These are phyloP conservation scores for Ustilago shanxiensis DNA, from an alignment of 1,284 basidiomycete genomes.

Conservation along the genomic window DNA sequence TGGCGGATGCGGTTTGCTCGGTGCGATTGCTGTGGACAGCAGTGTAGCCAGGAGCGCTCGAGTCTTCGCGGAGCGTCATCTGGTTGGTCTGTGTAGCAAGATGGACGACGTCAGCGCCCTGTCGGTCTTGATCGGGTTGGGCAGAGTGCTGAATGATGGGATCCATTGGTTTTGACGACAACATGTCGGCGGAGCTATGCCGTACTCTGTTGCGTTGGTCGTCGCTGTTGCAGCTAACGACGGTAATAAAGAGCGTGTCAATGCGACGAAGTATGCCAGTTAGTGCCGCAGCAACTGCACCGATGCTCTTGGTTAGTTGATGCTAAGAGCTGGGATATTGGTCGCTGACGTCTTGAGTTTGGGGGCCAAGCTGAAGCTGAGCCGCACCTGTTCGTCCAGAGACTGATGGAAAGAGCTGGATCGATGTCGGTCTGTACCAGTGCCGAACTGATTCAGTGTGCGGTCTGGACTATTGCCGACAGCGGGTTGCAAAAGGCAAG, in stretches of 20 bases:
- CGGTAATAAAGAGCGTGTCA: background rate
- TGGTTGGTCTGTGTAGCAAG: constrained; percentile 41
- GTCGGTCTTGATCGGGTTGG: constrained; percentile 19
- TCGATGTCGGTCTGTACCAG: background rate
- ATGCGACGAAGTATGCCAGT: background rate
- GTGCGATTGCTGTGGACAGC: constrained; percentile 23
- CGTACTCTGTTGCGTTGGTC: background rate
- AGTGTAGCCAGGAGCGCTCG: constrained; percentile 50
- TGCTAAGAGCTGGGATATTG: background rate
- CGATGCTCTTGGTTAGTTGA: background rate
- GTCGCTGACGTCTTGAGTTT: background rate
- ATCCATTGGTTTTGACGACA: constrained; percentile 59
- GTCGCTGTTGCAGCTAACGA: constrained; percentile 11
- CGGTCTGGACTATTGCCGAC: background rate
- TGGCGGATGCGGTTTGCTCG: constrained; percentile 6
- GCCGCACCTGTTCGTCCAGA: background rate
- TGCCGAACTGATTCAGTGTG: background rate
- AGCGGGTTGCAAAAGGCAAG: background rate
- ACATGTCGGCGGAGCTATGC: constrained; percentile 23
- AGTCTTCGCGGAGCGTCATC: constrained; percentile 55
- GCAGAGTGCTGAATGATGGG: constrained; percentile 48
- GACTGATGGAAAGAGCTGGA: background rate
- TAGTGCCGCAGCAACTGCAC: background rate
- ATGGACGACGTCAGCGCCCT: constrained; percentile 37
- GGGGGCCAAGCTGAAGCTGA: background rate